A percentile compares a stretch with the other conserved stretches of the same genome.
Evolutionary conservation across 2,329 filamentous ascomycete genomes (phyloP).

Genomic region (Colletotrichum australisinense): DNA sequence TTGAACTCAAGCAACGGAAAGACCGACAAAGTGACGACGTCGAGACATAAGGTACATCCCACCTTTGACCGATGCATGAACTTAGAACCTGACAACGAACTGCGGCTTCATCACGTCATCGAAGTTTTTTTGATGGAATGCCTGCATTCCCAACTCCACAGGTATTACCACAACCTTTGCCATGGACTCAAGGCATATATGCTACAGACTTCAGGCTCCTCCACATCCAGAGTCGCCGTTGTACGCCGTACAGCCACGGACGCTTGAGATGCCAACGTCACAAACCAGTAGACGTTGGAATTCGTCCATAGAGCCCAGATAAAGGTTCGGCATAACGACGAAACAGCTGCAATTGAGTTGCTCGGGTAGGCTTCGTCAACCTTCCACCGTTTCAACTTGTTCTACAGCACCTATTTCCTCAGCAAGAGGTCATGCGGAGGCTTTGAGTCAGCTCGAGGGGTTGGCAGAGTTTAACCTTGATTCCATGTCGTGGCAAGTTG

Average conservation of each 20-base stretch:
- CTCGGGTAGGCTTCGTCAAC: constrained; percentile 13
- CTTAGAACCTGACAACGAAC: neutral
- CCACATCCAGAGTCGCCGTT: neutral
- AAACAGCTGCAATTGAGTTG: constrained; percentile 3
- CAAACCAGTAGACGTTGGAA: neutral
- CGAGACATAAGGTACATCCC: constrained; percentile 2
- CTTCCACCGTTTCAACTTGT: constrained; percentile 27
- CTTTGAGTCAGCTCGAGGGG: neutral
- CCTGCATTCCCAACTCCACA: too few species aligned
- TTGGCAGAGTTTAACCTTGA: constrained; percentile 20
- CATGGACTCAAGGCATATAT: neutral
- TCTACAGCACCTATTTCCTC: constrained; percentile 12
- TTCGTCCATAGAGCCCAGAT: neutral
- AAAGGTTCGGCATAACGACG: neutral
- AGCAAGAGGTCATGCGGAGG: constrained; percentile 1
- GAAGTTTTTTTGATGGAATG: neutral
- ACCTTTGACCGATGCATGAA: constrained; percentile 24
- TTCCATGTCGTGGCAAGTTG: constrained; percentile 15
- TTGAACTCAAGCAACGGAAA: neutral
- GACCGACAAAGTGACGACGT: constrained; percentile 15
- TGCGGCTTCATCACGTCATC: constrained; percentile 7
- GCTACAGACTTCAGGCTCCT: neutral
- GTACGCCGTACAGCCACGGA: neutral
- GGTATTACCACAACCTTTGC: neutral
- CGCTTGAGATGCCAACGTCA: neutral